Evolutionary conservation across 2,329 filamentous ascomycete species (phyloP), one percentile per base, ranked within the genome.

Genomic region (Fusarium metavorans): DNA sequence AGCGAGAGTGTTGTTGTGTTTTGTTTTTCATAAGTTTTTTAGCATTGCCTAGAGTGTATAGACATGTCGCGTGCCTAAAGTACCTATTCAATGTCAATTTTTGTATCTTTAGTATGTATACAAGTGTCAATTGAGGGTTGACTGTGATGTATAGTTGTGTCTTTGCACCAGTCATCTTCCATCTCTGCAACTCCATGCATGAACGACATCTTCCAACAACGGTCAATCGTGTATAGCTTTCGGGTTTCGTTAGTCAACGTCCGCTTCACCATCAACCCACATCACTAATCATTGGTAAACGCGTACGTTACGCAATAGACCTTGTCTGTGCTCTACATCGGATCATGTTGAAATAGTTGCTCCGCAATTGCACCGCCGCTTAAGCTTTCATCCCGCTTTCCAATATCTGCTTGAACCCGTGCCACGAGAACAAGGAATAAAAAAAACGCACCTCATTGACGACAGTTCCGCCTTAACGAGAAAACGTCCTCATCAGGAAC

Each of bases 1-100:
- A 66, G 56, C 43, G 54, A 60, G 23, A 23, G 54, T 60, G 39
- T 58, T 60, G 30, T 50, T 50, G 41, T 65, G 20, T 30, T 37
- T 48, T 60, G 18, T 64, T 20, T 30, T 35, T 52, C 20, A 30
- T 8, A 32, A 32, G 30, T 32, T 10, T 54, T 50, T 50, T 9
- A 54, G 50, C 50, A 54, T 54, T 27, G 50, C 34, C 30, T 54
- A 54, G 50, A 54, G 13, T 14, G 50, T 54, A 34, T 54, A 54
- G 50, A 54, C 50, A 54, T 54, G 18, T 32, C 27, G 48, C 27
- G 18, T 54, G 48, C 30, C 25, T n/a, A 54, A 27, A 54, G n/a
- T 32, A 20, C 4, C 25, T 34, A 20, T 54, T 54, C 50, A 34
- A 13, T 20, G 18, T 54, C 50, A 34, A 32, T 16, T 20, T 20